A percentile compares a stretch with the other conserved stretches of the same genome.
Evolutionary conservation across 129 eudicot genomes (phyloP).

Genomic region (Centaurea solstitialis): DNA sequence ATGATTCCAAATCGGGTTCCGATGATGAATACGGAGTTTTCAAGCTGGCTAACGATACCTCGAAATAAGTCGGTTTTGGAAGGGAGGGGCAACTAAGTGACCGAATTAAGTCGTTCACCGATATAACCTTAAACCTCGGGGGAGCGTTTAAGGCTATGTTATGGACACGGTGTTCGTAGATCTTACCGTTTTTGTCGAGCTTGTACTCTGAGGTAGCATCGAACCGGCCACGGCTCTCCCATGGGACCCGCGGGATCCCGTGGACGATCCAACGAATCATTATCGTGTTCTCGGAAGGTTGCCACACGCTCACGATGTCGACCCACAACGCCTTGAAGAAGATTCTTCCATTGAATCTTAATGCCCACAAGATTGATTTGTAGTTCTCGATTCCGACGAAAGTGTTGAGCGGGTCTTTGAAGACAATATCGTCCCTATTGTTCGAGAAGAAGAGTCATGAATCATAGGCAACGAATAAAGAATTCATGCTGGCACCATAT

Average conservation of each 20-base stretch:
- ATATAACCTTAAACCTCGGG: slow-evolving; percentile 60
- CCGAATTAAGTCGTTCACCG: slow-evolving; percentile 56
- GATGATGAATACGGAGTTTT: not conserved
- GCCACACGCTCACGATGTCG: slow-evolving; percentile 86
- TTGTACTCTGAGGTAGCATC: slow-evolving; percentile 92
- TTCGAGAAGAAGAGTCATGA: not conserved
- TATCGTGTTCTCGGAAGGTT: slow-evolving; percentile 74
- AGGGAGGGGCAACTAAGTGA: slow-evolving; percentile 75
- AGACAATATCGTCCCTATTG: slow-evolving; percentile 83
- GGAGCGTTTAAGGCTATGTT: slow-evolving; percentile 74
- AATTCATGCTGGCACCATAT: not conserved
- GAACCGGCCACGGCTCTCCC: slow-evolving; percentile 80
- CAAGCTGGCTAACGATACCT: slow-evolving; percentile 31
- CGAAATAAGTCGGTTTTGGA: slow-evolving; percentile 79
- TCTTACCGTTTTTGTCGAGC: slow-evolving; percentile 75
- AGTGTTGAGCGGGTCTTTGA: slow-evolving; percentile 83
- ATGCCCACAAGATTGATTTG: slow-evolving; percentile 70
- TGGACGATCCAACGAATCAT: slow-evolving; percentile 81
- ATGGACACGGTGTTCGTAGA: slow-evolving; percentile 76
- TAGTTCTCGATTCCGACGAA: slow-evolving; percentile 74
- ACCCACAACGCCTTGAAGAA: slow-evolving; percentile 78
- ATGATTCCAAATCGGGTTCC: slow-evolving; percentile 16
- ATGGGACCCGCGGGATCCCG: slow-evolving; percentile 80
- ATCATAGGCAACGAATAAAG: not conserved
- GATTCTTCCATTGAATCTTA: slow-evolving; percentile 67